Evolutionary conservation across 805 yeast species (phyloP).

Genomic region (Starmerella scarabaei): DNA sequence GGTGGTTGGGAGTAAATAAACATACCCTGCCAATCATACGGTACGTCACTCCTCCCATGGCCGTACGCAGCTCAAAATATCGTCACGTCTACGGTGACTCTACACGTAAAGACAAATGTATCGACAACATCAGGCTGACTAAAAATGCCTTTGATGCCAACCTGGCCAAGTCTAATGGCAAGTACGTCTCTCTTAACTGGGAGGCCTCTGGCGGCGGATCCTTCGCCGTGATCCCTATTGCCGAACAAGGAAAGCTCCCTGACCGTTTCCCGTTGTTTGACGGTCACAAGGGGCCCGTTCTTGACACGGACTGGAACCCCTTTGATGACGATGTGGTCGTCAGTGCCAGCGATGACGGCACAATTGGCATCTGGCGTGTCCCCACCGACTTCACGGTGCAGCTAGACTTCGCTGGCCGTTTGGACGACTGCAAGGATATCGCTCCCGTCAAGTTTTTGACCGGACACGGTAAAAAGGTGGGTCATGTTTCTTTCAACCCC

Average conservation of each 20-base stretch:
- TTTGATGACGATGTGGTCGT: slow-evolving; percentile 64
- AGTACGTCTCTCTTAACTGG: slow-evolving; percentile 79
- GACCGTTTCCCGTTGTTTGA: slow-evolving; percentile 87
- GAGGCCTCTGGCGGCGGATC: slow-evolving; percentile 96
- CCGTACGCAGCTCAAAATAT: slow-evolving; percentile 92
- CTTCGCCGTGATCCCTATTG: slow-evolving; percentile 79
- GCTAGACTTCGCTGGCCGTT: slow-evolving; percentile 25
- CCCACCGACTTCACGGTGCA: slow-evolving; percentile 71
- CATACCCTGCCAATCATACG: too few relatives aligned
- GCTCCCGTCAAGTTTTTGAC: slow-evolving; percentile 54
- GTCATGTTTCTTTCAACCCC: slow-evolving; percentile 84
- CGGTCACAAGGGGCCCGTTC: slow-evolving; percentile 89
- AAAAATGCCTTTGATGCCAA: slow-evolving; percentile 96
- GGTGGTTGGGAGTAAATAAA: too few relatives aligned
- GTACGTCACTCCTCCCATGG: too few relatives aligned
- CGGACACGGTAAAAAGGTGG: slow-evolving; percentile 92
- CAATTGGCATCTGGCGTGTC: slow-evolving; percentile 75
- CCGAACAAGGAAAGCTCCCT: slow-evolving; percentile 82
- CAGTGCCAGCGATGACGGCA: slow-evolving; percentile 72
- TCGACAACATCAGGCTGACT: slow-evolving; percentile 44
- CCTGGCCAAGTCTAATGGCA: slow-evolving; percentile 73
- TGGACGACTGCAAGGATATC: slow-evolving; percentile 53
- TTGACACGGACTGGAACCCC: slow-evolving; percentile 93
- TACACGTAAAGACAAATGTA: slow-evolving; percentile 53
- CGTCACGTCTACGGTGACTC: slow-evolving; percentile 95